Evolutionary conservation across 768 basidiomycete species (phyloP), one percentile per base, ranked within the genome.

Genomic region (Suillus spraguei): DNA sequence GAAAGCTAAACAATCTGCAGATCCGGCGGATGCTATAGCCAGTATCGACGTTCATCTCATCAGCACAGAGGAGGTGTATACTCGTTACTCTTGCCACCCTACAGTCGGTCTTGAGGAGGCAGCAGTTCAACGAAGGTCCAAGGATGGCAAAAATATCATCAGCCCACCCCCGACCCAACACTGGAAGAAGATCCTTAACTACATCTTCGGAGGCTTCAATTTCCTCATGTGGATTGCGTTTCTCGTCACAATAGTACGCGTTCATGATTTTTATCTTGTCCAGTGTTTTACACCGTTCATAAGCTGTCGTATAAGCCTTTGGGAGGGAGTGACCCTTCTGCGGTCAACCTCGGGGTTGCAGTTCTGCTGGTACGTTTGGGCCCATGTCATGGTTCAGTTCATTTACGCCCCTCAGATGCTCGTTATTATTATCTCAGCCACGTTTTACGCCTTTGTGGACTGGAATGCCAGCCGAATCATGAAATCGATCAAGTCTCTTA

Each of bases 191-290:
- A 74, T 79, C 36, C 67, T 84, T 20, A 81, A 80, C 66, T 87
- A 85, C 60, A 63, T 87, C 55, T 83, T 87, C 53, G 83, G 85
- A 47, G 86, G 86, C 1, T 87, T 87, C 70, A 85, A 85, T 59
- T 80, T 79, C 60, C 72, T 87, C 17, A 82, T 87, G 74, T 80
- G 85, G 77, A 78, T 83, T 58, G 85, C 83, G 0, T 83, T 84
- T 64, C 74, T 87, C 60, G 78, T 82, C 60, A 81, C 80, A 0
- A 42, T 79, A 38, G 81, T 81, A 69, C 14, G 79, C 72, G 32
- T 47, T 53, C 22, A 20, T 46, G 3, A 52, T 13, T 58, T 46
- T 61, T 60, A 33, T 46, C 36, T 16, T 14, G 47, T 16, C 9
- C 11, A n/a, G 14, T 35, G 14, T 11, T 60, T 60, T 63, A 22